Conservation (phyloP, 371 early-diverging fungal genomes). For the Capniomyces stellatus region DNA sequence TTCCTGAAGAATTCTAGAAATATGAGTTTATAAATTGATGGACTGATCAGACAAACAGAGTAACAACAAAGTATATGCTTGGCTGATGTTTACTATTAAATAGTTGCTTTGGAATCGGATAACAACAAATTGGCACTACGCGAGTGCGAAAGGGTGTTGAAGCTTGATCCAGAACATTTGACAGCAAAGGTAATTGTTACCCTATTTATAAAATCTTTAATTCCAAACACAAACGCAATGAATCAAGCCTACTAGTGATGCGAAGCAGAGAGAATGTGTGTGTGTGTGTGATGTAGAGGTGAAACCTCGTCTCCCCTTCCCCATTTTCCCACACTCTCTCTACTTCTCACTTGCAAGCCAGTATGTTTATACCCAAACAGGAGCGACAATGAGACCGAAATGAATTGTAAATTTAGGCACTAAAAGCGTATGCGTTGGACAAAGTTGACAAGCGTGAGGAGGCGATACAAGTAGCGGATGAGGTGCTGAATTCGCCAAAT, state of each 20-base stretch:
- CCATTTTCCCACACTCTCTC: background rate
- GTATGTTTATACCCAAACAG: no score
- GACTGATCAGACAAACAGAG: no score
- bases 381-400: no score
- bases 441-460: constrained; percentile 45
- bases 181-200: constrained; percentile 6
- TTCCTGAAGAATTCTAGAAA: no score
- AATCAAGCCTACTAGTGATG: constrained; percentile 43
- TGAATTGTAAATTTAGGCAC: no score
- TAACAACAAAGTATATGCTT: no score
- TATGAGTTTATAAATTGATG: no score
- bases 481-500: constrained; percentile 36
- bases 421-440: constrained; percentile 62
- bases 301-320: no score
- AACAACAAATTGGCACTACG: constrained; percentile 8
- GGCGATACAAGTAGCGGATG: constrained; percentile 44
- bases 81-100: no score
- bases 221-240: constrained; percentile 61
- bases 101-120: constrained; percentile 15
- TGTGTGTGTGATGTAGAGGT: constrained; percentile 13
- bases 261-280: constrained; percentile 44
- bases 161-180: constrained; percentile 12
- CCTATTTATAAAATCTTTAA: constrained; percentile 36
- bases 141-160: constrained; percentile 14
- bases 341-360: background rate